These are phyloP conservation scores for Prunus yedoensis DNA, from an alignment of 331 rosid genomes.

Conservation along the genomic window DNA sequence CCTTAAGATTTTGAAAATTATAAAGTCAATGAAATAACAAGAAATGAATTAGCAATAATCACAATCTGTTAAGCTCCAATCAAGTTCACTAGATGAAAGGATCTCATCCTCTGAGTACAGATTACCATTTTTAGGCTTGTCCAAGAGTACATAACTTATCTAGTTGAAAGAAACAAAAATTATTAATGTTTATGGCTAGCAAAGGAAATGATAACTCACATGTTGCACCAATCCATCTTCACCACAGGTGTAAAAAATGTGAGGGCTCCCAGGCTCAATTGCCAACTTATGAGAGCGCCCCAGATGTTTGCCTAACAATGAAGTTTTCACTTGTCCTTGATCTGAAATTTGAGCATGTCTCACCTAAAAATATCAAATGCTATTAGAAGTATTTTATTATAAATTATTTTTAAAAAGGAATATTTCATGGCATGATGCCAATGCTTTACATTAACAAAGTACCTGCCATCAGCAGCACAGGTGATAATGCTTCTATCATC, in stretches of 20 bases:
- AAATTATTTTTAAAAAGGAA: background rate
- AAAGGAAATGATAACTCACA: constrained; percentile 51
- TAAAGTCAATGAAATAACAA: background rate
- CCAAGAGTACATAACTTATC: background rate
- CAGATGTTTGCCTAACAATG: constrained; percentile 53
- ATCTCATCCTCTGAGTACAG: background rate
- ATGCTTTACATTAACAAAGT: constrained; percentile 7
- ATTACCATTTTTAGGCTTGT: background rate
- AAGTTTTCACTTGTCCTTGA: constrained; percentile 49
- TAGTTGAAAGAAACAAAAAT: constrained; percentile 9
- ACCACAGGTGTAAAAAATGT: constrained; percentile 79
- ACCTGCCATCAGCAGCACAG: constrained; percentile 93
- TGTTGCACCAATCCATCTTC: constrained; percentile 92
- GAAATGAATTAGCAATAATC: background rate
- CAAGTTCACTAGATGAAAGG: background rate
- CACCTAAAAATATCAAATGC: constrained; percentile 52
- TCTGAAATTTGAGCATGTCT: constrained; percentile 69
- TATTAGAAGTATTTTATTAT: background rate
- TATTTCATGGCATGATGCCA: background rate
- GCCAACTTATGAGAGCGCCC: constrained; percentile 91
- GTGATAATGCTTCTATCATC: constrained; percentile 70
- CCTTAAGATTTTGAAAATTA: background rate
- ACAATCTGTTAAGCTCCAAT: background rate
- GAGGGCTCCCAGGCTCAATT: constrained; percentile 87
- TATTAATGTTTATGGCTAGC: constrained; percentile 7